Conservation (phyloP, 1,284 basidiomycete genomes). For the Cryptococcus amylolentus region DNA sequence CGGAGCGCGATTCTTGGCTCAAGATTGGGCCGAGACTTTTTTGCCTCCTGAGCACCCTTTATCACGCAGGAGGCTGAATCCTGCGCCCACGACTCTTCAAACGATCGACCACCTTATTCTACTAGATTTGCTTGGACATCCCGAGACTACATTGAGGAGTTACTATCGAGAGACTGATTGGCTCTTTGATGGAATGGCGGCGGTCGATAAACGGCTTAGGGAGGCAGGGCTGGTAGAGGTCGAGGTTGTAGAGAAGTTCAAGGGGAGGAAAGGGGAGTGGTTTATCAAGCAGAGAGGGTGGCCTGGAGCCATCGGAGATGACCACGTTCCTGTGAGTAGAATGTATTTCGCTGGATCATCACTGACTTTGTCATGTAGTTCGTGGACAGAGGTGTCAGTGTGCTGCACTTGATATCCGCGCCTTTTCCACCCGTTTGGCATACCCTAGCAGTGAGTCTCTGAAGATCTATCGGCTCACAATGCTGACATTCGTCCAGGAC, state of each 20-base stretch:
- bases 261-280: constrained; percentile 31
- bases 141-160: constrained; percentile 66
- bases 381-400: constrained; percentile 72
- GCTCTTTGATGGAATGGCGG: constrained; percentile 73
- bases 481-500: constrained; percentile 59
- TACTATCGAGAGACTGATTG: constrained; percentile 86
- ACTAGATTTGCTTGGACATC: constrained; percentile 79
- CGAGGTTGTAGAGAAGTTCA: constrained; percentile 1
- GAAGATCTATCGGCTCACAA: background rate
- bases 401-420: constrained; percentile 84
- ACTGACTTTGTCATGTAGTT: constrained; percentile 52
- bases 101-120: constrained; percentile 85
- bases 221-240: constrained; percentile 29
- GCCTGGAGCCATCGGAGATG: constrained; percentile 75
- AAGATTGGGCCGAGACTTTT: constrained; percentile 72
- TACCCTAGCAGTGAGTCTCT: constrained; percentile 57
- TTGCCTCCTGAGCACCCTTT: constrained; percentile 55
- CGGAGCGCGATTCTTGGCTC: constrained; percentile 86
- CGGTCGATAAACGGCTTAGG: constrained; percentile 62
- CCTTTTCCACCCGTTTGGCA: constrained; percentile 96
- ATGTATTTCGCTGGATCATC: background rate
- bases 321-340: constrained; percentile 69
- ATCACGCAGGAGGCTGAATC: constrained; percentile 59
- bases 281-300: constrained; percentile 32
- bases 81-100: constrained; percentile 61